Conservation (phyloP, 2,329 filamentous ascomycete species). For the Ustulina deusta region DNA sequence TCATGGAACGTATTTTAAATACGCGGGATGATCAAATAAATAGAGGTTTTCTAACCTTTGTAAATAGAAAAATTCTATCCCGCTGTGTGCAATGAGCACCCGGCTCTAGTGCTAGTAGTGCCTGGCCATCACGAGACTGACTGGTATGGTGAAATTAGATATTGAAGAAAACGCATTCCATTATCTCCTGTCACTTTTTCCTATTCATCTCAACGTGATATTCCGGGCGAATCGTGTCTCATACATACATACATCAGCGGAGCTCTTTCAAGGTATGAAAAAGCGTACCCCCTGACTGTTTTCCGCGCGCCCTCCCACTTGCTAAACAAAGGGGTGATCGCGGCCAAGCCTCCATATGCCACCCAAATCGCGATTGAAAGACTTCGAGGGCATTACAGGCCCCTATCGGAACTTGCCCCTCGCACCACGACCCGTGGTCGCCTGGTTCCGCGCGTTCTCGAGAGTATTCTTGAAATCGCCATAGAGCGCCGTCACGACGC, state of each 20-base stretch:
- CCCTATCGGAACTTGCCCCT: conserved; percentile 31
- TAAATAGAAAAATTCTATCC: conserved; percentile 11
- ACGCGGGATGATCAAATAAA: background rate
- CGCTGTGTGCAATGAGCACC: background rate
- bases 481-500: conserved; percentile 72
- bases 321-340: background rate
- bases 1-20: conserved; percentile 3
- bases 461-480: conserved; percentile 73
- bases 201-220: conserved; percentile 1
- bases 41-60: conserved; percentile 1
- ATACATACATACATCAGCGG: background rate
- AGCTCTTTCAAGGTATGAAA: background rate
- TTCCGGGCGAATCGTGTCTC: background rate
- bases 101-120: background rate
- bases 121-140: too few species aligned
- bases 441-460: conserved; percentile 65
- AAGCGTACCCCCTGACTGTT: background rate
- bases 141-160: background rate
- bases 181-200: background rate
- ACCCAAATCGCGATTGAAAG: background rate
- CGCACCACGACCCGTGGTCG: conserved; percentile 46
- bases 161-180: conserved; percentile 12
- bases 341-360: background rate
- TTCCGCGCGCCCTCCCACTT: background rate
- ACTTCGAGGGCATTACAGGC: too few species aligned